Conservation (phyloP, 2,329 filamentous ascomycete species). For the Beauveria australis region DNA sequence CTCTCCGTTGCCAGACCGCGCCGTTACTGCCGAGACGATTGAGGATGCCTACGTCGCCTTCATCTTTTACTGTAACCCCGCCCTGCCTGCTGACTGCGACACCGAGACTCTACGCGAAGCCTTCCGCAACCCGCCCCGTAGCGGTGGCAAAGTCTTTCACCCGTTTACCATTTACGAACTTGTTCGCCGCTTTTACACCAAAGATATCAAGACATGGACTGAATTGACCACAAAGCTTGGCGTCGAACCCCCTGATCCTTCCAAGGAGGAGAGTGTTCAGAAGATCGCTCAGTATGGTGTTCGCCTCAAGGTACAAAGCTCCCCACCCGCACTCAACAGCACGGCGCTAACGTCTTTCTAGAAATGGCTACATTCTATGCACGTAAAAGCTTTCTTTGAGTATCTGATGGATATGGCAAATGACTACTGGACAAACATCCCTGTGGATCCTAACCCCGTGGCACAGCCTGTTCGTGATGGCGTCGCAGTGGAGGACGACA, state of each 20-base stretch:
- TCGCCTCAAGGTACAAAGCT: conserved; percentile 63
- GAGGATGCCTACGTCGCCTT: conserved; percentile 79
- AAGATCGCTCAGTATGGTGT: conserved; percentile 95
- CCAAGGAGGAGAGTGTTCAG: conserved; percentile 81
- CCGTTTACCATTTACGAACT: conserved; percentile 70
- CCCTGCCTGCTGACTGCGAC: conserved; percentile 58
- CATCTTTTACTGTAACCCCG: conserved; percentile 85
- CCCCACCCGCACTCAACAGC: conserved; percentile 2
- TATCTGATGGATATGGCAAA: conserved; percentile 73
- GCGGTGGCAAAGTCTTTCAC: conserved; percentile 79
- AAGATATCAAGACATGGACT: conserved; percentile 88
- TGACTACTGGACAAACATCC: conserved; percentile 71
- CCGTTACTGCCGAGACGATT: conserved; percentile 62
- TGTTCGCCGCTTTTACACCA: conserved; percentile 67
- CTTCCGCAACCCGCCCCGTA: conserved; percentile 74
- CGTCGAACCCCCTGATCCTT: conserved; percentile 72
- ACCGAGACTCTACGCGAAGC: conserved; percentile 62
- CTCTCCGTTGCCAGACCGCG: conserved; percentile 51
- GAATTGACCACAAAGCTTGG: conserved; percentile 81
- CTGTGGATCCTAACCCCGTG: conserved; percentile 53
- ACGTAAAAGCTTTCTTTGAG: conserved; percentile 90
- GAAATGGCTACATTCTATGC: conserved; percentile 97
- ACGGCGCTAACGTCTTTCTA: conserved; percentile 23
- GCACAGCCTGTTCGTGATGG: conserved; percentile 65
- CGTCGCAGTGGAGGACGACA: conserved; percentile 77